Evolutionary conservation across 192 early-diverging fungal species (phyloP), one percentile per base, ranked within the genome.

Genomic region (Geranomyces michiganensis): DNA sequence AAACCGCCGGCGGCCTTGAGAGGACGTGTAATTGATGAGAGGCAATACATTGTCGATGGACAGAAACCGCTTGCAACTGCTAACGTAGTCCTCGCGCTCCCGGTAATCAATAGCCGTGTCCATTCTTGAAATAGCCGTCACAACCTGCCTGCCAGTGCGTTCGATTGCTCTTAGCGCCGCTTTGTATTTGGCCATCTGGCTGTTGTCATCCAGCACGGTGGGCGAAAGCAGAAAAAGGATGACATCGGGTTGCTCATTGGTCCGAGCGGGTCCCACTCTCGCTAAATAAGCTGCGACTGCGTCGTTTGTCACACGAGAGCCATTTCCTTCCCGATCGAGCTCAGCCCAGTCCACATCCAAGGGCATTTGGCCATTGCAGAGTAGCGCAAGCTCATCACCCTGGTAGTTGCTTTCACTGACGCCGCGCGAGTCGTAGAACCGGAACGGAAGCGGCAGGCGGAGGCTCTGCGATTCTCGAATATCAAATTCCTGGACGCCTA

Each of bases 381-480:
- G 17, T 3, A 64, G 13, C 21, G 17, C 62, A 1, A 64, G 2
- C 45, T 64, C 62, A 21, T 64, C 36, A 4, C 62, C 62, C 41
- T 8, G 5, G 43, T 45, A 64, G 21, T 64, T 64, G 32, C 14
- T 41, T 46, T 19, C 17, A 45, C 36, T 45, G 2, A 64, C 29
- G n/a, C 62, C 62, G 41, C 41, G 62, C 7, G 62, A 41, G 36
- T 64, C 62, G 21, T 19, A 45, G 36, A 64, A 64, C 43, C 21
- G 32, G 21, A 64, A 64, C 17, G 62, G 62, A 14, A 64, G 32
- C 17, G 41, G 15, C 21, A 24, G 8, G 51, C 15, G 51, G 4
- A 7, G 8, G 26, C 21, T n/a, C n/a, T n/a, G 36, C 36, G 10
- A 7, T 41, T 41, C 36, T 3, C 36, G 36, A 10, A 41, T 41